Evolutionary conservation across 1,284 basidiomycete genomes (phyloP).

Genomic region (Spongiforma sp.): DNA sequence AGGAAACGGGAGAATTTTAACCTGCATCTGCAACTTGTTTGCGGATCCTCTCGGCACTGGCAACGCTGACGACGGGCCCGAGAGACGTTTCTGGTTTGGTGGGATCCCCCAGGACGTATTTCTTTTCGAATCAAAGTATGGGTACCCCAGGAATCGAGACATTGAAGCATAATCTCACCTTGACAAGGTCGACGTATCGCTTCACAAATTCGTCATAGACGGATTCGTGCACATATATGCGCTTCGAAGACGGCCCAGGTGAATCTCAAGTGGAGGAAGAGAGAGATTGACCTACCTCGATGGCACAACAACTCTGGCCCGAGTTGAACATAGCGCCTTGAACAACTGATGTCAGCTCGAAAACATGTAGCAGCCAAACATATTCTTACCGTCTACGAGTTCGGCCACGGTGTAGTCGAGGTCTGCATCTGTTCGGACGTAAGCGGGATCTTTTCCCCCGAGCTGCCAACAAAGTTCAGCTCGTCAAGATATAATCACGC

Average conservation of each 20-base stretch:
- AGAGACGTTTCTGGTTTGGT: slow-evolving; percentile 75
- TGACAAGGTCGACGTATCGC: slow-evolving; percentile 76
- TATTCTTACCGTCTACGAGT: slow-evolving; percentile 77
- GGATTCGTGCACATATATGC: slow-evolving; percentile 91
- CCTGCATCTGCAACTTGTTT: slow-evolving; percentile 88
- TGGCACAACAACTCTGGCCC: slow-evolving; percentile 89
- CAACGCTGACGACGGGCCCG: slow-evolving; percentile 90
- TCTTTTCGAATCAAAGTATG: slow-evolving; percentile 41
- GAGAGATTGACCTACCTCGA: slow-evolving; percentile 59
- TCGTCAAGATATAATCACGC: slow-evolving; percentile 8
- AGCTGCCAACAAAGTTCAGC: slow-evolving; percentile 62
- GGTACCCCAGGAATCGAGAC: background rate
- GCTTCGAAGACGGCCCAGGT: slow-evolving; percentile 54
- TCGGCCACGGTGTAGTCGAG: slow-evolving; percentile 83
- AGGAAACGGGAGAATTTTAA: slow-evolving; percentile 32
- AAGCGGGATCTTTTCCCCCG: slow-evolving; percentile 96
- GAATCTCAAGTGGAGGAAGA: background rate
- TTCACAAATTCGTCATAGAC: slow-evolving; percentile 84
- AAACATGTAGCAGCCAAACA: too few species aligned
- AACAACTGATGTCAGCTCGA: too few species aligned
- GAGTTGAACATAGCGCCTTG: slow-evolving; percentile 93
- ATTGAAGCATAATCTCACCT: slow-evolving; percentile 48
- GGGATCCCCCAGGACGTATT: slow-evolving; percentile 88
- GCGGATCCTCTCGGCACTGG: slow-evolving; percentile 82
- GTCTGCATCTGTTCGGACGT: slow-evolving; percentile 88